Conservation (phyloP, 805 yeast genomes). For the Zygoascus ofunaensis region DNA sequence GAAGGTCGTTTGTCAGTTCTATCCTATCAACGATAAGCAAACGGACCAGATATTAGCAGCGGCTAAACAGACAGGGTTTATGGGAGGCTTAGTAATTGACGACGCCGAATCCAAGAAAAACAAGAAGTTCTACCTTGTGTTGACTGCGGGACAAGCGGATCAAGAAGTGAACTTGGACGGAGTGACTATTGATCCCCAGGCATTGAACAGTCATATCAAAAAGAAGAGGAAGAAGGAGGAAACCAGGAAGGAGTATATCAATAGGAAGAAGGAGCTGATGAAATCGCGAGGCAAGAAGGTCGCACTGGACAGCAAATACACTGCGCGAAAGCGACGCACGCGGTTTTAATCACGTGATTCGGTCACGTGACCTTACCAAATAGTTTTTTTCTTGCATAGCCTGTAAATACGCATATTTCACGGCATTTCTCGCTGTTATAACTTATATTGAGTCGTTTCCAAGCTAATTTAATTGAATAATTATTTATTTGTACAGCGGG, state of each 20-base stretch:
- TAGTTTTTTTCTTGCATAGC: too few relatives aligned
- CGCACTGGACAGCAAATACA: conserved; percentile 82
- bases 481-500: too few relatives aligned
- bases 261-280: conserved; percentile 88
- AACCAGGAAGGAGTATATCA: conserved; percentile 68
- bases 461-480: too few relatives aligned
- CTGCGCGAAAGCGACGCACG: conserved; percentile 74
- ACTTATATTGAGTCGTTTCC: too few relatives aligned
- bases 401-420: too few relatives aligned
- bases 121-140: conserved; percentile 80
- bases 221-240: conserved; percentile 47
- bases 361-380: too few relatives aligned
- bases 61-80: conserved; percentile 91
- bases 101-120: conserved; percentile 89
- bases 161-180: conserved; percentile 69
- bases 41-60: conserved; percentile 66
- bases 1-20: conserved; percentile 93
- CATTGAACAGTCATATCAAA: conserved; percentile 21
- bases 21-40: conserved; percentile 85
- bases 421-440: too few relatives aligned
- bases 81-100: conserved; percentile 90
- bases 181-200: conserved; percentile 63
- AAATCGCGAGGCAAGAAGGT: conserved; percentile 81
- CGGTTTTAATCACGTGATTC: conserved; percentile 43
- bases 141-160: conserved; percentile 78